Base-by-base conservation (phyloP, 2,329 filamentous ascomycete genomes). In the Chrysoporthe deuterocubensis region DNA sequence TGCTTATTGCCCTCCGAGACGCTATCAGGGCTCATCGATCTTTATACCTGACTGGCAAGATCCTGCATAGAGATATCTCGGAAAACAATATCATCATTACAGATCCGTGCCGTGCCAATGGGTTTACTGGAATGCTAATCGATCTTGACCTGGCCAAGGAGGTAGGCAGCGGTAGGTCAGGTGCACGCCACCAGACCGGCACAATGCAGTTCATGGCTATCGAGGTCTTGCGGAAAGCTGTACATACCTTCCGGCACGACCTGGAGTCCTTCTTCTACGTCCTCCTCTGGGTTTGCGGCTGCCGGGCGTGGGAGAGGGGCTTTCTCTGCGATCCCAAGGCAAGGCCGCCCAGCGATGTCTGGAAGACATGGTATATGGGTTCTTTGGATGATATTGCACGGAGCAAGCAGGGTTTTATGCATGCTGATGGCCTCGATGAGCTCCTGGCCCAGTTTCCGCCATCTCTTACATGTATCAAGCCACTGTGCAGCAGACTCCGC, bases 51-150 rank as follows among this genome's bases (percentile, higher is more conserved):
- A 65, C 76, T 5, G 74, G 75, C 13, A 72, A 74, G 6, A 78
- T 81, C 63, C 74, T 81, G 9, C 75, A 81, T 67, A 71, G 71
- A 43, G 76, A 81, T 48, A 76, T 82, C 16, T 81, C 76, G 0
- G 70, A 75, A 1, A 73, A 75, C n/a, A 81, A 80, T 61, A 77
- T 81, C 21, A 79, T 81, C 42, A 78, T 82, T 16, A 72, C 74
- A 2, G 60, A 72, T 4, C 48, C 46, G 4, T 2, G 66, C n/a
- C 57, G 62, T 21, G 56, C 69, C 44, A 68, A 66, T 57, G 74
- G 71, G 40, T 68, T 71, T 9, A 73, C 71, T 4, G 79, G 79
- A 7, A 75, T 76, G 67, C 71, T 79, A 14, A 79, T 79, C 71
- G 74, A 79, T 67, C 71, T 79, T 7, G 75, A 79, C 66, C 71